Conservation (phyloP, 148 eudicot genomes). For the Chenopodium suecicum region DNA sequence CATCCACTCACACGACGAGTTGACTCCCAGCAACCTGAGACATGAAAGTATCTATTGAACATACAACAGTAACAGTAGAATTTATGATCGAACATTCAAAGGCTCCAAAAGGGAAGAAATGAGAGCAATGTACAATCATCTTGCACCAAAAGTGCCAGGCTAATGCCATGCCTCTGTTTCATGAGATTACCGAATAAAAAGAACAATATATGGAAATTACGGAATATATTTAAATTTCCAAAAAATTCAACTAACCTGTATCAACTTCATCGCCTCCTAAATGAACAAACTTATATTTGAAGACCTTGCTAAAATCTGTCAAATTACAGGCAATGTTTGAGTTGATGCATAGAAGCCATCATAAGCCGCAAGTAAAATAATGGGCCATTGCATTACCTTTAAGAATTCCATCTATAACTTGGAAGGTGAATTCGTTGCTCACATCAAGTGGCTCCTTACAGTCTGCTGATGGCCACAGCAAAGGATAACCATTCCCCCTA, state of each 20-base stretch:
- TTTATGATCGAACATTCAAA: not conserved
- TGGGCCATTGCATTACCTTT: slow-evolving; percentile 45
- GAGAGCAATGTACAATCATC: not conserved
- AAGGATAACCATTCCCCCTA: slow-evolving; percentile 85
- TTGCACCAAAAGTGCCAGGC: not conserved
- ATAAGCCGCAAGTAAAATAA: slow-evolving; percentile 1
- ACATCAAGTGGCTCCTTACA: slow-evolving; percentile 95
- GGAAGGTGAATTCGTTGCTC: slow-evolving; percentile 86
- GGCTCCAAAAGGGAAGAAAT: not conserved
- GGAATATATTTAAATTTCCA: not conserved
- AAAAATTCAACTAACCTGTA: slow-evolving; percentile 52
- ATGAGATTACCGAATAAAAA: not conserved
- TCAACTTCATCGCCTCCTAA: slow-evolving; percentile 97
- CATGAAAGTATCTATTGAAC: slow-evolving; percentile 5
- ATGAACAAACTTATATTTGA: slow-evolving; percentile 78
- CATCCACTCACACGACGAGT: slow-evolving; percentile 61
- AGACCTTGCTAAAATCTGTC: slow-evolving; percentile 92
- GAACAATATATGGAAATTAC: not conserved
- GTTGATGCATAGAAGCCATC: not conserved
- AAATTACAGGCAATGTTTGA: slow-evolving; percentile 10
- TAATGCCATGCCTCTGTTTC: not conserved
- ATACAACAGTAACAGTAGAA: not conserved
- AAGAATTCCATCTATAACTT: slow-evolving; percentile 82
- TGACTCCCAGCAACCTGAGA: slow-evolving; percentile 82
- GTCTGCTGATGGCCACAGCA: slow-evolving; percentile 69